Evolutionary conservation across 192 early-diverging fungal genomes (phyloP).

Genomic region (Coemansia aciculifera): DNA sequence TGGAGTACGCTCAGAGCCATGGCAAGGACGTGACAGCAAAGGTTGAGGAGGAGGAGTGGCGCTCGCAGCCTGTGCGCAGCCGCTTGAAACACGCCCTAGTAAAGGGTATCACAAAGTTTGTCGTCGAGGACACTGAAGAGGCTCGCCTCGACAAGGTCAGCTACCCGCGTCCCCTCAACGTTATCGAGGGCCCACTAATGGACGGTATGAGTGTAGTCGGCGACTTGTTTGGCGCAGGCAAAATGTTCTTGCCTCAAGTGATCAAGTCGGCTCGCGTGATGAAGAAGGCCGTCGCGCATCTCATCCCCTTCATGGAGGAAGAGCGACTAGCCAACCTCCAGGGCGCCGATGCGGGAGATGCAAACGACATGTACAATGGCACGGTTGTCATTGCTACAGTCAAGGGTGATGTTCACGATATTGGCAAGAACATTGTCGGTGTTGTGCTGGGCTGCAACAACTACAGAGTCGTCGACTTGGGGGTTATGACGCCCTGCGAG

Average conservation of each 20-base stretch:
- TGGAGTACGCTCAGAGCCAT: constrained; percentile 83
- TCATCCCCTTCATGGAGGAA: constrained; percentile 92
- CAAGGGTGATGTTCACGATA: constrained; percentile 97
- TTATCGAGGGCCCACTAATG: constrained; percentile 97
- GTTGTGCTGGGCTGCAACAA: constrained; percentile 98
- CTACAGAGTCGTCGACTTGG: constrained; percentile 91
- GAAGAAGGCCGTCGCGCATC: constrained; percentile 96
- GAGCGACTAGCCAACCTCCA: constrained; percentile 80
- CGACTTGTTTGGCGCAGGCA: constrained; percentile 90
- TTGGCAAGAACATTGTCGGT: constrained; percentile 97
- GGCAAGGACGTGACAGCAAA: constrained; percentile 67
- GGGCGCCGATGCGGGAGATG: constrained; percentile 50
- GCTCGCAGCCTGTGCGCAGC: constrained; percentile 66
- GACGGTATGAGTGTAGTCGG: constrained; percentile 91
- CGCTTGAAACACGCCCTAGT: constrained; percentile 83
- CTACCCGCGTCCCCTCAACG: constrained; percentile 88
- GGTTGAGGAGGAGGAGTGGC: constrained; percentile 86
- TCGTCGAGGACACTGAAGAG: constrained; percentile 94
- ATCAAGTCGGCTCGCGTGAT: constrained; percentile 96
- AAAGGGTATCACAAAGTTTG: constrained; percentile 93
- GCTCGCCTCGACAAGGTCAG: constrained; percentile 69
- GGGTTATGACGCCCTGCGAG: constrained; percentile 93
- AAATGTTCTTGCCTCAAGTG: constrained; percentile 99
- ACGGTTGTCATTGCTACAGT: constrained; percentile 92
- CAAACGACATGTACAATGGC: constrained; percentile 81